Evolutionary conservation across 345 rosid species (phyloP), one percentile per base, ranked within the genome.

Genomic region (Moringa oleifera): DNA sequence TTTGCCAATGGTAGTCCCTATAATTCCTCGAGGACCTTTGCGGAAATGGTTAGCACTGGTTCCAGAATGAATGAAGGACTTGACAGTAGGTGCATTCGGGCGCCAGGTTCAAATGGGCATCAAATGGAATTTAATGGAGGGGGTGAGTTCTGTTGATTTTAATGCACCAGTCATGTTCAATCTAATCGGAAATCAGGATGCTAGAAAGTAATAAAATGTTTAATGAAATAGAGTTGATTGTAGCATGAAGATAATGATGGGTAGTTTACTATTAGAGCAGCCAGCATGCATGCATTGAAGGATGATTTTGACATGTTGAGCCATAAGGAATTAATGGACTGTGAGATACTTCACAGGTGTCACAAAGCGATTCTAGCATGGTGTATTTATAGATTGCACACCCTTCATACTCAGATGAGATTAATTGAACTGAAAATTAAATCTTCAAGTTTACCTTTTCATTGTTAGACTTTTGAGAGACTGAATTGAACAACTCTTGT

Each of bases 51-150:
- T 59, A 63, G 77, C 57, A 81, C 73, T 62, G 73, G 81, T 65
- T 46, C 78, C 45, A 75, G 72, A 67, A 77, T 72, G 61, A 67
- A 75, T 19, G 95, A 79, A 70, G 87, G 87, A 63, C 75, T 79
- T 64, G 83, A 82, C 62, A 77, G 55, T 61, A 70, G 82, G 64
- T 84, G 74, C 53, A 70, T 73, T 51, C 71, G 58, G 24, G 85
- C 84, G 77, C 70, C 68, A 25, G 71, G 79, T 52, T 45, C 81
- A 41, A 83, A 89, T 62, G 83, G 88, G 33, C 77, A 73, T 46
- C 62, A 68, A 53, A 66, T 75, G 68, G 84, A 82, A 68, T 71
- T 79, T 57, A 77, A 63, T 61, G 83, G 79, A 53, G 81, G 83
- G 52, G 74, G 93, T 83, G 84, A 74, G 80, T 75, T 60, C 51